These are phyloP conservation scores for Orobanche coerulescens DNA, from an alignment of 257 asterid genomes.

Conservation along the genomic window DNA sequence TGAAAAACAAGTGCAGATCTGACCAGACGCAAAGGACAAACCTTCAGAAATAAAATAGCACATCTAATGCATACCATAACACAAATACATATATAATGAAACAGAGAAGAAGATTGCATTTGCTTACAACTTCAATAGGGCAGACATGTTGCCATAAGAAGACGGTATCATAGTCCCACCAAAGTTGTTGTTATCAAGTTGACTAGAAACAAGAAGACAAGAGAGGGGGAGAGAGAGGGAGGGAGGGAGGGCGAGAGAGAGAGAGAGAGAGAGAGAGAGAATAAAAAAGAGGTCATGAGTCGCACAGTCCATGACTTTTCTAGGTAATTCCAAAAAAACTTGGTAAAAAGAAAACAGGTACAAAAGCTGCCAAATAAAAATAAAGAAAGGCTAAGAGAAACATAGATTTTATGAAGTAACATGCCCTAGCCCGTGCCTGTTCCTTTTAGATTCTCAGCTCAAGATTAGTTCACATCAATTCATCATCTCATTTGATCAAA, in stretches of 20 bases:
- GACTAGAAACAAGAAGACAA: slow-evolving; percentile 53
- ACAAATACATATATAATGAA: neutral
- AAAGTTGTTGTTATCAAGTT: slow-evolving; percentile 82
- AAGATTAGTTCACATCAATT: too few relatives aligned
- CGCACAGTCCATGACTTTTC: slow-evolving; percentile 2
- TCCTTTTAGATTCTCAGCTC: too few relatives aligned
- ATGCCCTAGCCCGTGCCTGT: too few relatives aligned
- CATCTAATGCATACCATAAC: neutral
- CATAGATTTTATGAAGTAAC: too few relatives aligned
- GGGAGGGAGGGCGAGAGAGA: too few relatives aligned
- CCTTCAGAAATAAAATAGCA: neutral
- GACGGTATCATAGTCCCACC: slow-evolving; percentile 58
- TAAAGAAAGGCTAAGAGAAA: neutral
- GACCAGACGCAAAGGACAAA: neutral
- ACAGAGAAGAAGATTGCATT: slow-evolving; percentile 12
- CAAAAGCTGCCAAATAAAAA: too few relatives aligned
- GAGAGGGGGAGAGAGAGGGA: too few relatives aligned
- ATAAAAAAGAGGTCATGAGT: slow-evolving; percentile 2
- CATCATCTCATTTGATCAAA: too few relatives aligned
- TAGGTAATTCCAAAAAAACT: neutral
- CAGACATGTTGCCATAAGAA: slow-evolving; percentile 64
- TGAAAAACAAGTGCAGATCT: neutral
- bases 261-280: neutral
- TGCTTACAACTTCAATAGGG: slow-evolving; percentile 71
- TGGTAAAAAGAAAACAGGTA: neutral